Evolutionary conservation across 441 rosid genomes (phyloP).

Genomic region (Syzygium syzygioides): DNA sequence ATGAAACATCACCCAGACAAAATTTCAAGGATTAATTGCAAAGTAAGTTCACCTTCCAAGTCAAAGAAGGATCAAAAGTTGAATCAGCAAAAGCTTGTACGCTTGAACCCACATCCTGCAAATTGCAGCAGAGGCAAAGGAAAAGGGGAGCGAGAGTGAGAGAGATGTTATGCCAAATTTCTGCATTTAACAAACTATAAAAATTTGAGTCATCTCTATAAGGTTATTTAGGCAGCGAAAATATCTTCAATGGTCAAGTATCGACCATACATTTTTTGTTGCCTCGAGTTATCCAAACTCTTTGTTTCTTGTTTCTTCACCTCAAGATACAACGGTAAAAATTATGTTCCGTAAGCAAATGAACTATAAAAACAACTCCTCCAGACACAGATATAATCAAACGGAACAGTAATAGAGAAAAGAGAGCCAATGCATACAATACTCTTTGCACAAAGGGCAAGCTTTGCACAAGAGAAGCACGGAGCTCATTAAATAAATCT

Average conservation of each 20-base stretch:
- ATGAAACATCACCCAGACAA: neutral
- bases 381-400: too few species aligned
- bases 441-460: neutral
- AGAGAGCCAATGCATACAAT: neutral
- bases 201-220: neutral
- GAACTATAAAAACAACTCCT: too few species aligned
- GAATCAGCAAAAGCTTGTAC: slow-evolving; percentile 42
- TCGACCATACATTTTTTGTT: neutral
- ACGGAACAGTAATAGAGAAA: neutral
- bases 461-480: neutral
- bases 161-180: neutral
- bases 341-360: too few species aligned
- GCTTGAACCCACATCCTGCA: slow-evolving; percentile 59
- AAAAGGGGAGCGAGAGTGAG: neutral
- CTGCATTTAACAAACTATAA: neutral
- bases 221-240: neutral
- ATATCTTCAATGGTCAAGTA: neutral
- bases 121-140: neutral
- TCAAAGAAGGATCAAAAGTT: slow-evolving; percentile 67
- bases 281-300: neutral
- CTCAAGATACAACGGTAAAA: neutral
- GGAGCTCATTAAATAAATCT: neutral
- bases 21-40: neutral
- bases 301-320: neutral
- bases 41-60: slow-evolving; percentile 53